Conservation (phyloP, 495 filamentous ascomycete species). For the Podospora comata region DNA sequence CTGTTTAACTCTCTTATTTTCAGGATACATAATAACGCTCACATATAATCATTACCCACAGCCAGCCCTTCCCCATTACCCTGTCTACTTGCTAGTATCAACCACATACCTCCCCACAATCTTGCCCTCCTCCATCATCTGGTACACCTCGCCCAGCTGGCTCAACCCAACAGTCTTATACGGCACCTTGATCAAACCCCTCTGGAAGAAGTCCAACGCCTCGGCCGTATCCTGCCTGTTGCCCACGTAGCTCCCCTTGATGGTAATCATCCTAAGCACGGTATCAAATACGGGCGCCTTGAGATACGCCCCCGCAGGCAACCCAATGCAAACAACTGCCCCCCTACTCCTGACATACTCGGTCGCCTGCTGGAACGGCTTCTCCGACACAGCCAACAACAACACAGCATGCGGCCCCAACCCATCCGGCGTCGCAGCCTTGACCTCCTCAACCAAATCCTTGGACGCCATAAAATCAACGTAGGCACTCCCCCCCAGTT, state of each 20-base stretch:
- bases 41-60: not conserved
- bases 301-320: constrained; percentile 74
- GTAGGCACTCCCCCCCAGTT: constrained; percentile 66
- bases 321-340: constrained; percentile 76
- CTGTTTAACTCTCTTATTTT: constrained; percentile 43
- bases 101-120: constrained; percentile 89
- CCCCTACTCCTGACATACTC: constrained; percentile 77
- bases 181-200: constrained; percentile 80
- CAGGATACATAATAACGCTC: not conserved
- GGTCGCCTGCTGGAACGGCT: constrained; percentile 90
- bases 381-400: constrained; percentile 78
- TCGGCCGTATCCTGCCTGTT: constrained; percentile 82
- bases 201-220: constrained; percentile 81
- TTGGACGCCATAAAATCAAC: constrained; percentile 72
- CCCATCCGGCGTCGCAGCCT: constrained; percentile 70
- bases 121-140: constrained; percentile 69
- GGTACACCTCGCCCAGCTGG: constrained; percentile 72
- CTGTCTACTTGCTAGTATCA: constrained; percentile 53
- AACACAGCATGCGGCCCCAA: constrained; percentile 86
- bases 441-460: constrained; percentile 79
- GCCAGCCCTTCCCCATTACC: not conserved
- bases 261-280: constrained; percentile 81
- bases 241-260: constrained; percentile 91
- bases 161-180: constrained; percentile 78
- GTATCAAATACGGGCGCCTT: constrained; percentile 81